These are phyloP conservation scores for Alternaria triticimaculans DNA, from an alignment of 2,329 filamentous ascomycete species.

Conservation along the genomic window DNA sequence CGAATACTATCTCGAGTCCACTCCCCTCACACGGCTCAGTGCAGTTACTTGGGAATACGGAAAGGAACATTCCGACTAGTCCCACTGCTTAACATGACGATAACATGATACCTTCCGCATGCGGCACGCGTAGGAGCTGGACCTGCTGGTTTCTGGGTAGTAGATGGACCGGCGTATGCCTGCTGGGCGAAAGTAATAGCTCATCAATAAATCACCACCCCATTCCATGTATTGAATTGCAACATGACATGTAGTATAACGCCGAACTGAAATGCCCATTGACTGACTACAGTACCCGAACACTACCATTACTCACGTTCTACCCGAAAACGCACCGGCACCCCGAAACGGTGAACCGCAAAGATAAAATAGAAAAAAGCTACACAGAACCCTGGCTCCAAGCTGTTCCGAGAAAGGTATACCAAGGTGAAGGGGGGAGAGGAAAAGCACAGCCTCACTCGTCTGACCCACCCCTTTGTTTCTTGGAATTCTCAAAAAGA, in stretches of 20 bases:
- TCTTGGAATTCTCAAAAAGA: not conserved
- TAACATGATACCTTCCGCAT: constrained; percentile 24
- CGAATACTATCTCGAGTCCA: constrained; percentile 18
- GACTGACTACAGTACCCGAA: not conserved
- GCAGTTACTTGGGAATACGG: constrained; percentile 14
- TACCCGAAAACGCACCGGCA: not conserved
- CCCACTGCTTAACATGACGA: constrained; percentile 11
- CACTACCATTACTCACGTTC: not conserved
- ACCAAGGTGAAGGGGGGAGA: not conserved
- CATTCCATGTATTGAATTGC: not conserved
- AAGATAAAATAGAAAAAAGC: not conserved
- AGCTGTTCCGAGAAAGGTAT: not conserved
- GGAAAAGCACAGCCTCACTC: not conserved
- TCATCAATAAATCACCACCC: constrained; percentile 11
- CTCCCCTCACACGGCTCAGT: constrained; percentile 11
- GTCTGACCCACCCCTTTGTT: not conserved
- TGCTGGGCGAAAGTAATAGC: constrained; percentile 7
- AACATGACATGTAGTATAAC: not conserved
- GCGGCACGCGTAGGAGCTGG: constrained; percentile 7
- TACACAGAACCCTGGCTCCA: not conserved
- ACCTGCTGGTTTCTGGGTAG: constrained; percentile 9
- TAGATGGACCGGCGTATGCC: constrained; percentile 8
- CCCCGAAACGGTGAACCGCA: not conserved
- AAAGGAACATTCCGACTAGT: constrained; percentile 1
- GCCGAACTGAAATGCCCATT: not conserved